Conservation (phyloP, 1,284 basidiomycete genomes). For the Tremellales sp. region DNA sequence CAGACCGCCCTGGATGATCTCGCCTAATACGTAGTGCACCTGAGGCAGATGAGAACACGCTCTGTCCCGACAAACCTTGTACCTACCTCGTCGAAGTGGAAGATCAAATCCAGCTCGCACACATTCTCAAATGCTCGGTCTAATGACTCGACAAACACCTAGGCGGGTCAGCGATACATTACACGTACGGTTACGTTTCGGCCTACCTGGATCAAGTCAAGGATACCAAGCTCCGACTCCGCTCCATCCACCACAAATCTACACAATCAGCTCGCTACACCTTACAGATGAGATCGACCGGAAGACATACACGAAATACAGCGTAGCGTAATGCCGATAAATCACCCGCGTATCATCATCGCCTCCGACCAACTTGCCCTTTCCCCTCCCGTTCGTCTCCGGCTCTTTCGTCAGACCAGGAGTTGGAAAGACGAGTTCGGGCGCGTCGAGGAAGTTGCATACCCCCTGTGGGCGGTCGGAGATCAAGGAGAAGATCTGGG, state of each 20-base stretch:
- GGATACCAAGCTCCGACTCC: slow-evolving; percentile 91
- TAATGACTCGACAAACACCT: slow-evolving; percentile 95
- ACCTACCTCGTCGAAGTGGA: slow-evolving; percentile 93
- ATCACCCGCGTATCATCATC: slow-evolving; percentile 51
- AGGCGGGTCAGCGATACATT: slow-evolving; percentile 2
- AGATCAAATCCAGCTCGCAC: slow-evolving; percentile 96
- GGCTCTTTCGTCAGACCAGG: slow-evolving; percentile 14
- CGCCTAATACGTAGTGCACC: slow-evolving; percentile 90
- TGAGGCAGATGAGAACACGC: too few relatives aligned
- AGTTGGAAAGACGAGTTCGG: slow-evolving; percentile 60
- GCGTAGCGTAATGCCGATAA: slow-evolving; percentile 75
- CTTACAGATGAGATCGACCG: background rate
- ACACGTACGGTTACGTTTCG: too few relatives aligned
- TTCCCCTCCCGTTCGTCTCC: slow-evolving; percentile 21
- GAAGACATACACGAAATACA: slow-evolving; percentile 72
- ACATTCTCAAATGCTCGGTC: slow-evolving; percentile 97
- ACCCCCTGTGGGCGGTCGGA: slow-evolving; percentile 68
- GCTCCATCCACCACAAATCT: slow-evolving; percentile 86
- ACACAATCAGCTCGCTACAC: slow-evolving; percentile 4
- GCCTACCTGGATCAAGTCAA: slow-evolving; percentile 92
- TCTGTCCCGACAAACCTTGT: background rate
- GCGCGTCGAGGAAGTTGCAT: slow-evolving; percentile 91
- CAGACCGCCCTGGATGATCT: slow-evolving; percentile 94
- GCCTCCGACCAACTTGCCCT: slow-evolving; percentile 21
- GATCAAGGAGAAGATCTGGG: slow-evolving; percentile 80